Evolutionary conservation across 2,329 filamentous ascomycete species (phyloP), one percentile per base, ranked within the genome.

Genomic region (Exophiala xenobiotica): DNA sequence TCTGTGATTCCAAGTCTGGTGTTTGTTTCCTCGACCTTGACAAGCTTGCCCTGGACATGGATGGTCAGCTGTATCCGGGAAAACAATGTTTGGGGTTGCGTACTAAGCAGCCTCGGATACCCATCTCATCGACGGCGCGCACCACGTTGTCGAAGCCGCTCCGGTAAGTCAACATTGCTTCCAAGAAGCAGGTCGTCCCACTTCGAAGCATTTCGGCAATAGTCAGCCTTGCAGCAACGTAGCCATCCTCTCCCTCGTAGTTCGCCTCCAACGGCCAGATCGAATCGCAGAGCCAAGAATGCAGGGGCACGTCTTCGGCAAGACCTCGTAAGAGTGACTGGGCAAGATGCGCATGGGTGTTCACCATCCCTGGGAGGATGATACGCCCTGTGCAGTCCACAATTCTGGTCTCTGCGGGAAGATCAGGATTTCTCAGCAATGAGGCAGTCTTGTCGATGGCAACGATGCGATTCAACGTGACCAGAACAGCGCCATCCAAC

Each of bases 191-290:
- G 1, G 68, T 70, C 12, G 68, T 70, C 6, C 68, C 68, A 2
- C 62, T 68, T 46, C 65, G 68, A 14, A 71, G 53, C 68, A 70
- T 69, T 53, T 71, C 68, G 0, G 66, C 63, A 23, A 68, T 66
- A 0, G 67, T 71, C 33, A 69, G 33, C 37, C 62, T 53, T 0
- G 64, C 61, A 3, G 68, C 68, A 6, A 66, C 53, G 18, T 66
- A 65, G 3, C 68, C 68, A 56, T 69, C 68, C 3, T 68, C 61
- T 9, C 55, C 62, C 2, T 60, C 60, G 33, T 67, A 69, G n/a
- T 64, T 65, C 8, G 68, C 65, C 45, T 69, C 67, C 6, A 70
- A 50, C 0, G 67, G 67, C 67, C 67, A 70, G 24, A 69, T 65
- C 0, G 64, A 61, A 51, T 70, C 67, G 47, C 68, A 70, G 9